Evolutionary conservation across 2,329 filamentous ascomycete species (phyloP), one percentile per base, ranked within the genome.

Genomic region (Exophiala alcalophila): DNA sequence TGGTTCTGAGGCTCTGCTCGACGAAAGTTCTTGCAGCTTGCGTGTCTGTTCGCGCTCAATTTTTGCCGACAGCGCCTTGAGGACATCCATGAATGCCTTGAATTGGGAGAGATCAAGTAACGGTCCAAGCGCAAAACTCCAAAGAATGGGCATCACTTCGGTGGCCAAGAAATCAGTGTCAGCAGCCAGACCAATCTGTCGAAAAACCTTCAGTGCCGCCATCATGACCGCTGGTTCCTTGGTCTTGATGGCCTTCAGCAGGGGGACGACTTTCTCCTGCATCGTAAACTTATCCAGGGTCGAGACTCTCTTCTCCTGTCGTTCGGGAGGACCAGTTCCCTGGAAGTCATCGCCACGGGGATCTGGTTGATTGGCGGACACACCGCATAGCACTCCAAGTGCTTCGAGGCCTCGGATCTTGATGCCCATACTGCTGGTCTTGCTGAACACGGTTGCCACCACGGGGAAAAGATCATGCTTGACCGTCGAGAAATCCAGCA

Each of bases 201-300:
- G 80, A 53, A 97, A 81, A 1, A 96, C 88, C 41, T 83, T 83
- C 23, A 97, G 72, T 0, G 89, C 84, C 4, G 91, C 90, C 73
- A 97, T 85, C 86, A 97, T 97, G 7, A 98, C 92, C 5, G 89
- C 90, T 0, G 92, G 92, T 63, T 98, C 92, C 61, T 95, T 97
- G 0, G 92, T 98, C 66, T 95, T 97, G 69, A 98, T 97, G 2
- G 76, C 89, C 59, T 86, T 89, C 48, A 98, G 74, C 4, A 97
- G 69, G 0, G 92, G 92, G 0, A 97, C 78, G 23, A 98, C 86
- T 69, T 96, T 97, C 62, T 98, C 92, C 63, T 98, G 92, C 69
- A 98, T 91, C 0, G 92, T 97, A 60, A 92, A 97, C 64, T 97
- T 97, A 69, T 98, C 92, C 19, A 98, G 71, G 3, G 91, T 90